These are phyloP conservation scores for Xylaria sp. DNA, from an alignment of 2,329 filamentous ascomycete genomes.

Conservation along the genomic window DNA sequence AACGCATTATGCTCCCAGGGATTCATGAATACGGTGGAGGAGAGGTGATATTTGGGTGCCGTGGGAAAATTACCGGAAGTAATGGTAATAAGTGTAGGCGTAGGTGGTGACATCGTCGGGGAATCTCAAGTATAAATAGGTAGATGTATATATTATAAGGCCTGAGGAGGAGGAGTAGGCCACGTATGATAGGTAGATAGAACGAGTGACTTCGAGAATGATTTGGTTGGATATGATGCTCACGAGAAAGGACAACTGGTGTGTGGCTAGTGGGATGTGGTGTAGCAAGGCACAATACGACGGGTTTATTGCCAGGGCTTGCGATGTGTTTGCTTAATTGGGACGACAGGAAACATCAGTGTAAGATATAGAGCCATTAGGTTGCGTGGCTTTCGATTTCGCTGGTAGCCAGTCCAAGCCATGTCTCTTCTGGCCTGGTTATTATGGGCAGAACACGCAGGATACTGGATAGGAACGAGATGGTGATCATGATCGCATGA, in stretches of 20 bases:
- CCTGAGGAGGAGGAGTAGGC: background rate
- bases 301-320: background rate
- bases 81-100: background rate
- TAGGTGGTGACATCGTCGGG: background rate
- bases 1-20: slow-evolving; percentile 38
- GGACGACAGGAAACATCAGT: slow-evolving; percentile 5
- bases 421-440: slow-evolving; percentile 6
- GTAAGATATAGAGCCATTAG: background rate
- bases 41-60: slow-evolving; percentile 8
- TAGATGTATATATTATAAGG: background rate
- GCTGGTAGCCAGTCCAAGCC: slow-evolving; percentile 5
- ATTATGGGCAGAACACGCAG: background rate
- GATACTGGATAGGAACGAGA: slow-evolving; percentile 7
- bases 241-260: background rate
- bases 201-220: background rate
- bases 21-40: slow-evolving; percentile 31
- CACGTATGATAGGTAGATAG: slow-evolving; percentile 2
- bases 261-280: background rate
- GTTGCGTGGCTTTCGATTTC: slow-evolving; percentile 14
- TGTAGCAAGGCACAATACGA: slow-evolving; percentile 7
- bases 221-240: slow-evolving; percentile 6
- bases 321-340: slow-evolving; percentile 12
- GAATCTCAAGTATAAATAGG: slow-evolving; percentile 2
- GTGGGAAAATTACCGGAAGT: slow-evolving; percentile 2
- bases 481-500: slow-evolving; percentile 17